Percentiles rank a stretch among this genome's conserved stretches.
These are phyloP conservation scores for thale cress (Arabidopsis thaliana) DNA, from an alignment of 345 rosid genomes.

Conservation along the genomic window TAIR10.1 NC_003075.7:7211501-7212000, in stretches of 20 bases:
- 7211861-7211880: constrained; percentile 72
- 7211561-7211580: constrained; percentile 83
- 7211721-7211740: constrained; percentile 93
- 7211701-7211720: constrained; percentile 89
- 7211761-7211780: constrained; percentile 79
- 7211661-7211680: background rate
- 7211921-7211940: constrained; percentile 93
- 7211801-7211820: constrained; percentile 79
- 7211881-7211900: constrained; percentile 96
- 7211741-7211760: constrained; percentile 77
- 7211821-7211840: constrained; percentile 82
- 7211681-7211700: constrained; percentile 71
- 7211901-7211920: constrained; percentile 96
- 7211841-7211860: constrained; percentile 60
- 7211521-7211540: constrained; percentile 74
- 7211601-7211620: constrained; percentile 79
- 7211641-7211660: background rate
- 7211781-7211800: constrained; percentile 69
- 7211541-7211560: constrained; percentile 80
- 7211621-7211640: background rate
- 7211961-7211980: constrained; percentile 87
- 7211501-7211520: constrained; percentile 60
- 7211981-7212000: constrained; percentile 94
- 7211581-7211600: constrained; percentile 92
- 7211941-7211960: constrained; percentile 87